Percentiles rank a stretch among this genome's conserved stretches.
Evolutionary conservation across 2,329 filamentous ascomycete genomes (phyloP).

Genomic region (Pseudogymnoascus sp.): DNA sequence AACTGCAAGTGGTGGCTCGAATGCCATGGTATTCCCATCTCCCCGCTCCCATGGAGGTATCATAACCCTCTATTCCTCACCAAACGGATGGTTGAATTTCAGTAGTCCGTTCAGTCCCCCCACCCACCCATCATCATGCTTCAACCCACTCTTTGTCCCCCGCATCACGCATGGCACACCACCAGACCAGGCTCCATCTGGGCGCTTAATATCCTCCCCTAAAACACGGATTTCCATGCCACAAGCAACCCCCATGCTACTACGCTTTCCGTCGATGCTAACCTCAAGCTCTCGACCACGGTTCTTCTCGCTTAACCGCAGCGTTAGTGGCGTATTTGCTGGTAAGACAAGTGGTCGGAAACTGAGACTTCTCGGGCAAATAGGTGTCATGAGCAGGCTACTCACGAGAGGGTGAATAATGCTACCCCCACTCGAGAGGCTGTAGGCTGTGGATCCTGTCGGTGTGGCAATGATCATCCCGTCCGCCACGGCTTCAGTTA

Average conservation of each 20-base stretch:
- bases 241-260: constrained; percentile 56
- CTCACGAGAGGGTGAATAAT: constrained; percentile 92
- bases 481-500: constrained; percentile 91
- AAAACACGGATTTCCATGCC: constrained; percentile 83
- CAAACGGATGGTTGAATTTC: constrained; percentile 98
- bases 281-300: constrained; percentile 68
- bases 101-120: constrained; percentile 85
- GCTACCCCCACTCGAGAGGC: constrained; percentile 80
- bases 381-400: constrained; percentile 82
- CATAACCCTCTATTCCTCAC: constrained; percentile 38
- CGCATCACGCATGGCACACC: constrained; percentile 90
- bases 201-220: constrained; percentile 63
- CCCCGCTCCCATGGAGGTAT: neutral
- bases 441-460: constrained; percentile 92
- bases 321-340: constrained; percentile 71
- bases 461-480: constrained; percentile 92
- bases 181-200: constrained; percentile 48
- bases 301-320: constrained; percentile 75
- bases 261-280: constrained; percentile 66
- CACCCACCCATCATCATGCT: constrained; percentile 89
- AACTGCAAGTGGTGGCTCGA: neutral
- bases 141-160: constrained; percentile 36
- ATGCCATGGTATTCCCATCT: neutral
- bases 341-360: constrained; percentile 89
- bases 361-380: constrained; percentile 83